These are phyloP conservation scores for Croton setiger DNA, from an alignment of 441 rosid genomes.

Conservation along the genomic window DNA sequence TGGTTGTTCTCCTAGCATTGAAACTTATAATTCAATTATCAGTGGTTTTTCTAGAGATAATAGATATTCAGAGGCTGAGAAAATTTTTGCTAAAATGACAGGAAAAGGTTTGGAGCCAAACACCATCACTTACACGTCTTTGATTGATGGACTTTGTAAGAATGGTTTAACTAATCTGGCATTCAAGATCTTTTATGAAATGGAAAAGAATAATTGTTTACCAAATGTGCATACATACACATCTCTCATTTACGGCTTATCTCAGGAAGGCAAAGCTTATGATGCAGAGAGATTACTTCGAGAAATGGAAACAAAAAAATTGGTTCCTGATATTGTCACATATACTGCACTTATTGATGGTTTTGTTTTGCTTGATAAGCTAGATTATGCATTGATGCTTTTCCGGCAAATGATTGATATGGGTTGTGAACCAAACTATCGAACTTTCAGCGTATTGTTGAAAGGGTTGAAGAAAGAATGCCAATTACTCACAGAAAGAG, in stretches of 20 bases:
- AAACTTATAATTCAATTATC: slow-evolving; percentile 52
- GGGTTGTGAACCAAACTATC: slow-evolving; percentile 53
- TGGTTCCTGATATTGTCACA: slow-evolving; percentile 44
- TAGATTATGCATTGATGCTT: slow-evolving; percentile 52
- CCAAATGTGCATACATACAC: slow-evolving; percentile 54
- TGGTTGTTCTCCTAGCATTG: slow-evolving; percentile 39
- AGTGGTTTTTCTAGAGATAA: slow-evolving; percentile 41
- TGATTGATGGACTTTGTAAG: slow-evolving; percentile 49
- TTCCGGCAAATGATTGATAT: slow-evolving; percentile 37
- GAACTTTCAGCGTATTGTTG: slow-evolving; percentile 49
- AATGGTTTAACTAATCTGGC: slow-evolving; percentile 40
- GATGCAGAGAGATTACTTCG: slow-evolving; percentile 50
- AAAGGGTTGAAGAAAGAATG: slow-evolving; percentile 52
- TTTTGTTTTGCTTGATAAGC: slow-evolving; percentile 44
- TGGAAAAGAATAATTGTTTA: slow-evolving; percentile 43
- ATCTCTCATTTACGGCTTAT: slow-evolving; percentile 54
- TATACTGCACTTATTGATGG: slow-evolving; percentile 57
- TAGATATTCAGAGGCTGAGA: slow-evolving; percentile 38
- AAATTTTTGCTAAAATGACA: slow-evolving; percentile 36
- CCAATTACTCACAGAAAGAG: slow-evolving; percentile 33
- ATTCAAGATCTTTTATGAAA: slow-evolving; percentile 45
- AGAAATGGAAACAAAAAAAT: slow-evolving; percentile 46
- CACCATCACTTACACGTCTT: slow-evolving; percentile 52
- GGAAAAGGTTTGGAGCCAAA: slow-evolving; percentile 44
- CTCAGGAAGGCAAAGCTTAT: slow-evolving; percentile 49